Percentiles rank a stretch among this genome's conserved stretches.
phyloP scores from a whole-genome alignment of 805 yeast genomes.

The Starmerella bombicola region DNA sequence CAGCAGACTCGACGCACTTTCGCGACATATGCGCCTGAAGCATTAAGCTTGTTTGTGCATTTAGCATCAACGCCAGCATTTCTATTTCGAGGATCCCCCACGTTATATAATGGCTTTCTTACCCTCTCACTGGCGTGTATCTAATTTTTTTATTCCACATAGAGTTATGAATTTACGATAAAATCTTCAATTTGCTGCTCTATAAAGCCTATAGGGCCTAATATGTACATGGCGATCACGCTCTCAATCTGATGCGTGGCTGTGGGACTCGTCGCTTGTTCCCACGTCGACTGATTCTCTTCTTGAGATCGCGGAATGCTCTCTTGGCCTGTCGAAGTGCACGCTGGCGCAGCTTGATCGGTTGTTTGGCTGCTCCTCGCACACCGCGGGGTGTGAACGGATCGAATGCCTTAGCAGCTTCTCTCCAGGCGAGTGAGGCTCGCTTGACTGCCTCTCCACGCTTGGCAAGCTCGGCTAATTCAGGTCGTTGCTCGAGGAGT shows the following conservation, averaged over 20 bases:
- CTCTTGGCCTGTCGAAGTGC: conserved; percentile 24
- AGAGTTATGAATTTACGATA: too few relatives aligned
- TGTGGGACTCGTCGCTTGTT: conserved; percentile 24
- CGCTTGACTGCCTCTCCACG: conserved; percentile 17
- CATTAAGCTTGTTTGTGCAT: conserved; percentile 40
- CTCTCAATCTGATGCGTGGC: conserved; percentile 15
- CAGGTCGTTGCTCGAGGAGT: conserved; percentile 21
- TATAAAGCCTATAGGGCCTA: too few relatives aligned
- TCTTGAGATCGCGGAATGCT: conserved; percentile 22
- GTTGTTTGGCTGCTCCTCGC: conserved; percentile 25
- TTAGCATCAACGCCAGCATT: not conserved
- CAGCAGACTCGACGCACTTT: conserved; percentile 85
- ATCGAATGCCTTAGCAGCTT: conserved; percentile 21
- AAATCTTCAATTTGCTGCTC: too few relatives aligned
- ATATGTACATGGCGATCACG: too few relatives aligned
- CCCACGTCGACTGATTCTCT: conserved; percentile 20
- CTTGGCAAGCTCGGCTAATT: conserved; percentile 18
- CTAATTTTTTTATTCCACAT: too few relatives aligned
- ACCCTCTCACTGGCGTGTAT: too few relatives aligned
- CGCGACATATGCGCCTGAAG: conserved; percentile 85
- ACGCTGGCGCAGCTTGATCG: conserved; percentile 24
- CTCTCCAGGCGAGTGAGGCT: conserved; percentile 20
- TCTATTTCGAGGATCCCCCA: too few relatives aligned
- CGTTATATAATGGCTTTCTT: too few relatives aligned
- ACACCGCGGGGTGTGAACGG: conserved; percentile 24